Base-by-base conservation (phyloP, 2,329 filamentous ascomycete genomes). In the Penicillium palitans region DNA sequence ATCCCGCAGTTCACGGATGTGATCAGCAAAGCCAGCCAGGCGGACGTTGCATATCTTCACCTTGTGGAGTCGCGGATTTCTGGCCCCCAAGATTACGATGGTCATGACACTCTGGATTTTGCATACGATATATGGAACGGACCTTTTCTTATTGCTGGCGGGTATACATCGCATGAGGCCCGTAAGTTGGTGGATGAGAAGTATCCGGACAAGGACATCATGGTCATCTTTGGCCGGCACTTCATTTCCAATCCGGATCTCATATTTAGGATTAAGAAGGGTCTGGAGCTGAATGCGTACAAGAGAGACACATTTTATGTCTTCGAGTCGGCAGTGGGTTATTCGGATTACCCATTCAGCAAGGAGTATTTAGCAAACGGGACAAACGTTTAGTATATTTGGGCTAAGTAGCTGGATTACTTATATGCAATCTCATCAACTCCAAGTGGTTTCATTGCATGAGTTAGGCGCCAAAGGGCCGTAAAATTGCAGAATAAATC, bases 1-100 rank as follows among this genome's bases (percentile, higher is more conserved):
- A 68, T 84, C 4, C 83, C 85, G 0, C 86, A 90, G 56, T 90
- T 88, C 66, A 75, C 74, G 0, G 75, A 89, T 64, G 66, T 88
- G 4, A 76, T 85, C 47, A 66, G 73, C 19, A 76, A 80, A 24
- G 73, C 85, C 2, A 80, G 77, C 55, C 70, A 75, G 10, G 68
- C 84, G 2, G 76, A 80, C 0, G 71, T 89, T 8, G 80, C 84
- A 0, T 89, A 87, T 64, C 67, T 89, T 1, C 84, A 88, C 65
- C 61, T 88, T 0, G 72, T 89, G 4, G 84, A 89, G 61, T 80
- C 84, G 0, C 79, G 84, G 0, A 71, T 61, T 2, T 53, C 49
- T 2, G 52, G 52, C 1, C 27, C 44, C 4, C 35, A 15, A 2
- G 60, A 64, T 24, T 39, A 7, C 5, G 51, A 47, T 15, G 46